These are phyloP conservation scores for Favolaschia claudopus DNA, from an alignment of 768 basidiomycete genomes.

Conservation along the genomic window DNA sequence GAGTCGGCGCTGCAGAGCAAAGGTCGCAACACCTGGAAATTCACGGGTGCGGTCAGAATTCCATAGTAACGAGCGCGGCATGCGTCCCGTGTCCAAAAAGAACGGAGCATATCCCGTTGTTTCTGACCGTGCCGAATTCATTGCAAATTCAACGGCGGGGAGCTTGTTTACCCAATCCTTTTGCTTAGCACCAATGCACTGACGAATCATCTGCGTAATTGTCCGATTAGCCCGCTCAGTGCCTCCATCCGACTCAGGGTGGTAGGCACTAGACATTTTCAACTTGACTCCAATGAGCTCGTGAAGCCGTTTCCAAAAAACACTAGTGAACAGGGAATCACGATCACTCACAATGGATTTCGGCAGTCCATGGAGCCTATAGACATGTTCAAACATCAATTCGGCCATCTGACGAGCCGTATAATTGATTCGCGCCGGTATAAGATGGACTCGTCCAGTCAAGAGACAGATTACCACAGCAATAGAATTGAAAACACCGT, in stretches of 20 bases:
- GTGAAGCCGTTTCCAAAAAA: constrained; percentile 30
- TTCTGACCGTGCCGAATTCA: constrained; percentile 9
- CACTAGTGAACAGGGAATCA: constrained; percentile 36
- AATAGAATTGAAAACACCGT: constrained; percentile 32
- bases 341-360: constrained; percentile 33
- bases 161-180: constrained; percentile 34
- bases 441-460: constrained; percentile 33
- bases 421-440: constrained; percentile 26
- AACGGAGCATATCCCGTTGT: constrained; percentile 29
- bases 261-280: constrained; percentile 17
- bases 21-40: constrained; percentile 24
- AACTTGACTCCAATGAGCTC: constrained; percentile 15
- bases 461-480: constrained; percentile 34
- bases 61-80: constrained; percentile 25
- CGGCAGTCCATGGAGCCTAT: constrained; percentile 39
- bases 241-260: constrained; percentile 2
- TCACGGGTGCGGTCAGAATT: constrained; percentile 3
- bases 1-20: constrained; percentile 29
- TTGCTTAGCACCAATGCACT: constrained; percentile 29
- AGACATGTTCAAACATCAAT: constrained; percentile 32
- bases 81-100: constrained; percentile 4
- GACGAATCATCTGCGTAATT: constrained; percentile 30
- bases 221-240: constrained; percentile 30
- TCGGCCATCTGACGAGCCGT: constrained; percentile 34
- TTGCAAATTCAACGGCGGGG: constrained; percentile 10